phyloP scores from a whole-genome alignment of 768 basidiomycete species.

The Galerina sulciceps region DNA sequence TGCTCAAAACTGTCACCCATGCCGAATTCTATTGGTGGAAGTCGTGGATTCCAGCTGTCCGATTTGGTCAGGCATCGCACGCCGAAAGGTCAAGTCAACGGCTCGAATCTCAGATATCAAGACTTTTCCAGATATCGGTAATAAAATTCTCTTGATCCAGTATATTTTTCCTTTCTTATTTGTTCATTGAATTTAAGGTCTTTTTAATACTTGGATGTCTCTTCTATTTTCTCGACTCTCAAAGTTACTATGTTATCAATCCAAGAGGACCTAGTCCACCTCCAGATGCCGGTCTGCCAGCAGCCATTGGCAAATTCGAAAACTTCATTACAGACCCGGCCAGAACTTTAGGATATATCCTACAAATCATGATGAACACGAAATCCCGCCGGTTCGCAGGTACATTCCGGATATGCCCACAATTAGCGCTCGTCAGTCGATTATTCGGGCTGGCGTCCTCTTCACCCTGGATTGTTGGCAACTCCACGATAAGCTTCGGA shows the following conservation, averaged over 20 bases:
- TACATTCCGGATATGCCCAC: slow-evolving; percentile 1
- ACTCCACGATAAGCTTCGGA: not conserved
- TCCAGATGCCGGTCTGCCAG: too few relatives aligned
- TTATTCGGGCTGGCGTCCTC: not conserved
- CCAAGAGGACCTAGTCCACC: too few relatives aligned
- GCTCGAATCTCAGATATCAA: not conserved
- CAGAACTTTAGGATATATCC: slow-evolving; percentile 2
- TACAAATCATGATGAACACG: slow-evolving; percentile 18
- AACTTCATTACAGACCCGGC: not conserved
- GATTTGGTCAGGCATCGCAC: slow-evolving; percentile 27
- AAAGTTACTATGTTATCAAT: too few relatives aligned
- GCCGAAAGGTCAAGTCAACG: slow-evolving; percentile 34
- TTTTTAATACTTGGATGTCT: too few relatives aligned
- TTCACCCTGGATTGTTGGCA: not conserved
- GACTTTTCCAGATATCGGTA: too few relatives aligned
- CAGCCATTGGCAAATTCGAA: too few relatives aligned
- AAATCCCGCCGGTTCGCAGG: slow-evolving; percentile 16
- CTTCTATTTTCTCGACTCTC: too few relatives aligned
- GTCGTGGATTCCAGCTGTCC: slow-evolving; percentile 13
- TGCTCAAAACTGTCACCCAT: slow-evolving; percentile 29
- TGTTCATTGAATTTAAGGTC: too few relatives aligned
- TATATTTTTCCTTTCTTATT: not conserved
- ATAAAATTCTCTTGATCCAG: not conserved
- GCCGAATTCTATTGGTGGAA: slow-evolving; percentile 25
- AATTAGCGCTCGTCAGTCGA: not conserved